These are phyloP conservation scores for Xylariomycetidae sp. DNA, from an alignment of 2,329 filamentous ascomycete genomes.

Conservation along the genomic window DNA sequence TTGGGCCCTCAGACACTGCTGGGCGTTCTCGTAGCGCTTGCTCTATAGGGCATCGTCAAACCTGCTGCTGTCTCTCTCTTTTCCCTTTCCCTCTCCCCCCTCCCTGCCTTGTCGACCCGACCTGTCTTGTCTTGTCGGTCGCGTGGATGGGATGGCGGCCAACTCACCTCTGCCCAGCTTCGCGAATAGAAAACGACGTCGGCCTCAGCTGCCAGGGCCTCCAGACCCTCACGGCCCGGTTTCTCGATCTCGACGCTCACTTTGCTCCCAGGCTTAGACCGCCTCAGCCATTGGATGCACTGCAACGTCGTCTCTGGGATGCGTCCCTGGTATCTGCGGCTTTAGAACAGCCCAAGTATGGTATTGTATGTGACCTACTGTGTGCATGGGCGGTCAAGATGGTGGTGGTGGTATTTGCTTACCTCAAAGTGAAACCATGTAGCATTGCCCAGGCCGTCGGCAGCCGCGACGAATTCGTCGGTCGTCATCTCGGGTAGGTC, in stretches of 20 bases:
- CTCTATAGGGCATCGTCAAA: slow-evolving; percentile 17
- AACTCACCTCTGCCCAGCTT: slow-evolving; percentile 60
- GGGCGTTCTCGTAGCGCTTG: slow-evolving; percentile 24
- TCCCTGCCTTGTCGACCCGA: no score
- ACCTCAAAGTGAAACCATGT: slow-evolving; percentile 72
- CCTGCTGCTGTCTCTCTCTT: no score
- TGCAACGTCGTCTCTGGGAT: slow-evolving; percentile 53
- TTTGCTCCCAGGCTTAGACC: slow-evolving; percentile 33
- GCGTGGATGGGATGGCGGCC: not conserved
- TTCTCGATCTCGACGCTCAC: slow-evolving; percentile 72
- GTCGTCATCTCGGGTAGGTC: slow-evolving; percentile 61
- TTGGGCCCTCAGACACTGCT: slow-evolving; percentile 25
- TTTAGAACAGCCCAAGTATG: no score
- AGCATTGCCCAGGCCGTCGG: slow-evolving; percentile 27
- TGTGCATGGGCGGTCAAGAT: slow-evolving; percentile 16
- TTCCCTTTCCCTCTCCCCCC: no score
- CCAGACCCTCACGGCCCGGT: slow-evolving; percentile 53
- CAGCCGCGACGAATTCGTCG: slow-evolving; percentile 49
- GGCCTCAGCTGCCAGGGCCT: slow-evolving; percentile 53
- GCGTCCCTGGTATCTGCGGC: no score
- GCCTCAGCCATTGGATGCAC: slow-evolving; percentile 53
- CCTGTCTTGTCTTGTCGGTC: not conserved
- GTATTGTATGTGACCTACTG: not conserved
- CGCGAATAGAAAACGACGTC: slow-evolving; percentile 71
- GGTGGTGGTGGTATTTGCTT: slow-evolving; percentile 14